phyloP scores from a whole-genome alignment of 2,329 filamentous ascomycete species.

The Cladosporium austrohemisphaericum region DNA sequence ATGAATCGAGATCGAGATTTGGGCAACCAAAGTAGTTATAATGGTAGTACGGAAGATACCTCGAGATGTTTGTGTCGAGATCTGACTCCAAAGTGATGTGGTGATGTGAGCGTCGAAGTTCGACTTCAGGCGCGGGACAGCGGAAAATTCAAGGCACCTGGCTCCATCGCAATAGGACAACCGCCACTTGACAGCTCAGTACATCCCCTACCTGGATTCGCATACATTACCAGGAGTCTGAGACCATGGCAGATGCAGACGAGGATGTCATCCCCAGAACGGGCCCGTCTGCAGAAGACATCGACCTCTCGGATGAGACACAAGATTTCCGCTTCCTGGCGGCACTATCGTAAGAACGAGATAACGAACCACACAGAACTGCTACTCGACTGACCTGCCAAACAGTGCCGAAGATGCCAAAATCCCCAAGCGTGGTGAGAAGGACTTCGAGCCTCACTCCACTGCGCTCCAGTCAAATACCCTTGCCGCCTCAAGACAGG shows the following conservation, averaged over 20 bases:
- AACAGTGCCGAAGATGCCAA: conserved; percentile 41
- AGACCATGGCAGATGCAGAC: conserved; percentile 35
- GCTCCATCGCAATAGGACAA: too few relatives aligned
- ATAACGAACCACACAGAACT: not conserved
- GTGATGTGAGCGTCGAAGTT: too few relatives aligned
- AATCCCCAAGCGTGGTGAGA: conserved; percentile 86
- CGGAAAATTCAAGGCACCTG: too few relatives aligned
- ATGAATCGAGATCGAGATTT: too few relatives aligned
- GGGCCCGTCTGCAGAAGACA: conserved; percentile 70
- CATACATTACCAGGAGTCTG: too few relatives aligned
- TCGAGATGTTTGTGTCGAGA: too few relatives aligned
- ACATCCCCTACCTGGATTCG: too few relatives aligned
- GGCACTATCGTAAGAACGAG: conserved; percentile 44
- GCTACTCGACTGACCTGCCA: conserved; percentile 9
- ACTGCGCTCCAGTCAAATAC: conserved; percentile 75
- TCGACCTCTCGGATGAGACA: conserved; percentile 71
- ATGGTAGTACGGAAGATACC: too few relatives aligned
- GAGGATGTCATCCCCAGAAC: conserved; percentile 33
- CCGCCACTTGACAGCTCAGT: too few relatives aligned
- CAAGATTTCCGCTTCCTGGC: conserved; percentile 80
- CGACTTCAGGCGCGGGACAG: too few relatives aligned
- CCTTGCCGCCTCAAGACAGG: conserved; percentile 75
- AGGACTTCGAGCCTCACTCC: conserved; percentile 93
- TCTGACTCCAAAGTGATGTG: too few relatives aligned
- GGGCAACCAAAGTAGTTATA: too few relatives aligned